Base-by-base conservation (phyloP, 2,329 filamentous ascomycete species). In the Aureobasidium sp. region DNA sequence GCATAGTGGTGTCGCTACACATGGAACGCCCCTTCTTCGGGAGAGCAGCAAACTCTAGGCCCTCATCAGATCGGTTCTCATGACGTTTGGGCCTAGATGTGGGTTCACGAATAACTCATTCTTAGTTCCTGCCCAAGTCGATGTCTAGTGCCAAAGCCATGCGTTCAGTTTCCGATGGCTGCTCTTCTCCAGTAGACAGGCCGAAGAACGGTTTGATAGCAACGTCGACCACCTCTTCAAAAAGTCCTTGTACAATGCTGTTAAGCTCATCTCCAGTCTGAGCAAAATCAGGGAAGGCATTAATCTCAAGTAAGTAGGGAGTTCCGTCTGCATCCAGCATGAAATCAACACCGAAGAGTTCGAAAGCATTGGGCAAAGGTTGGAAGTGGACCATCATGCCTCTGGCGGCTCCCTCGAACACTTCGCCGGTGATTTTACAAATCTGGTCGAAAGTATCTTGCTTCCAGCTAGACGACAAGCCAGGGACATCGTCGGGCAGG, bases 231-330 rank as follows among this genome's bases (percentile, higher is more conserved):
- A 90, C 87, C 12, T 84, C 88, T 69, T 84, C 81, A 81, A 95
- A 94, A 67, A 99, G 80, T 8, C 86, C 88, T 24, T 79, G 83
- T 27, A 99, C 87, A 44, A 97, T 75, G 0, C 77, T 83, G 71
- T 82, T 84, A 66, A 96, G 75, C 62, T 89, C 87, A 8, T 82
- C 81, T 0, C 94, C 94, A 17, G 92, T 96, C 83, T 97, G 93
- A 71, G 84, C 86, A 71, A 97, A 97, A 77, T 99, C 94, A 10
- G 94, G 94, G 75, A 96, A 99, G 0, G 93, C 90, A 78, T 99
- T 99, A 36, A 96, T 84, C 78, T 99, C 94, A 62, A 99, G 78
- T 70, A 99, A 73, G 85, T 87, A 97, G 3, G 85, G 83, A 3
- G 70, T 80, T 0, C 85, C 87, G 9, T 73, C 69, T 0, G 72